Evolutionary conservation across 208 protist species (phyloP), one percentile per base, ranked within the genome.

Genomic region (Leishmania martiniquensis): DNA sequence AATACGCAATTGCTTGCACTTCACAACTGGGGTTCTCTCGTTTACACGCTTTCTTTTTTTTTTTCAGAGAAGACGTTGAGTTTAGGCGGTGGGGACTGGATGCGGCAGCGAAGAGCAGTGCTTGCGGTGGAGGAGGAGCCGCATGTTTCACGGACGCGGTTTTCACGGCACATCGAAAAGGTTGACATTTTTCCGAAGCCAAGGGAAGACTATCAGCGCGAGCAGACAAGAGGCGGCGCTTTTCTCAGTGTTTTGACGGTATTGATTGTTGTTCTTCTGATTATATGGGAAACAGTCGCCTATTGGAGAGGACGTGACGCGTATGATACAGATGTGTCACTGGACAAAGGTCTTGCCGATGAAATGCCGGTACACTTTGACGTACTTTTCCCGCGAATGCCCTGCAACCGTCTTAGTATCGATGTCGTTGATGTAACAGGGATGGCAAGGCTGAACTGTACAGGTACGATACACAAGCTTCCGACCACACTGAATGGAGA

Each of bases 281-380:
- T 93, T 32, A 47, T 90, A 10, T 93, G 84, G 82, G 93, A 96
- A 68, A 49, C 78, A 10, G 49, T 78, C 3, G 80, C 77, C 2
- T 95, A 96, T 52, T 60, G 81, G 54, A 25, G 80, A 12, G 91
- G 93, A 7, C 55, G 88, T 3, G 82, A 95, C 75, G 87, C 91
- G 20, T 93, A 94, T 72, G 66, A 71, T 68, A 92, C 89, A 2
- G 86, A 92, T 55, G 78, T 96, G 9, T 86, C 86, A 15, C 82
- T 97, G 39, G 93, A 96, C 75, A 83, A 78, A 17, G 79, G 66
- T 29, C 49, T 80, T 55, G 73, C 80, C 22, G 82, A 85, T 20
- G 79, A 91, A 66, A 87, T 97, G 76, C 63, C 69, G 1, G 82
- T 98, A 15, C 85, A 98, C 68, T 82, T 98, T 29, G 91, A 98